These are phyloP conservation scores for Sordariomycetes sp. DNA, from an alignment of 2,329 filamentous ascomycete species.

Conservation along the genomic window DNA sequence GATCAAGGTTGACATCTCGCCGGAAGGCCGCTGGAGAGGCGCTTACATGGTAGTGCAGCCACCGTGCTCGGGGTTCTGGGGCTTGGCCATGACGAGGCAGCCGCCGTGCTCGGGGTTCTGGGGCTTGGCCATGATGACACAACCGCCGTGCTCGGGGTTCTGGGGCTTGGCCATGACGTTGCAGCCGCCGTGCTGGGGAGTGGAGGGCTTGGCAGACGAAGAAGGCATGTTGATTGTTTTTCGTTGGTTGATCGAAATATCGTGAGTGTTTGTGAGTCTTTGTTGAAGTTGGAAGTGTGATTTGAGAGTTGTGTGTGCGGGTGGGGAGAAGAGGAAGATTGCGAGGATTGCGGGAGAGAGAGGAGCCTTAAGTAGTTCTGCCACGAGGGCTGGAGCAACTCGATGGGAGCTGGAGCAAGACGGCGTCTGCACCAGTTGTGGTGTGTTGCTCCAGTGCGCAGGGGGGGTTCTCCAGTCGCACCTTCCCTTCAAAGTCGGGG, in stretches of 20 bases:
- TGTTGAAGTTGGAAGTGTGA: conserved; percentile 7
- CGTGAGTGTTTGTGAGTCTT: conserved; percentile 9
- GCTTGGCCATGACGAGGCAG: conserved; percentile 11
- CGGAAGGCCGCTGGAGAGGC: neutral
- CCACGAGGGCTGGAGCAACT: neutral
- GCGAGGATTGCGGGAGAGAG: neutral
- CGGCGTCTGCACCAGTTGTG: too few species aligned
- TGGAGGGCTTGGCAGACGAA: conserved; percentile 14
- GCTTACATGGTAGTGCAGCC: conserved; percentile 21
- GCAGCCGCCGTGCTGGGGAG: conserved; percentile 14
- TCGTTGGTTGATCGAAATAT: conserved; percentile 6
- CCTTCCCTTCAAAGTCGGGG: too few species aligned
- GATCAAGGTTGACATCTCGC: neutral
- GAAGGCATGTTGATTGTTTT: conserved; percentile 12
- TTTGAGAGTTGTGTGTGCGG: neutral
- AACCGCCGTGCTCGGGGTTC: conserved; percentile 11
- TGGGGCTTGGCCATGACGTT: conserved; percentile 15
- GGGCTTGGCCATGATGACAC: conserved; percentile 17
- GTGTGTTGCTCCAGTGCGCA: too few species aligned
- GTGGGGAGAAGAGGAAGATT: neutral
- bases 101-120: conserved; percentile 7
- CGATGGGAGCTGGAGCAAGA: too few species aligned
- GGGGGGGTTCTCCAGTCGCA: too few species aligned
- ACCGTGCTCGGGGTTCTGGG: conserved; percentile 1
- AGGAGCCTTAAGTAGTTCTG: neutral